Evolutionary conservation across 257 asterid species (phyloP).

Genomic region (Rhazya stricta): DNA sequence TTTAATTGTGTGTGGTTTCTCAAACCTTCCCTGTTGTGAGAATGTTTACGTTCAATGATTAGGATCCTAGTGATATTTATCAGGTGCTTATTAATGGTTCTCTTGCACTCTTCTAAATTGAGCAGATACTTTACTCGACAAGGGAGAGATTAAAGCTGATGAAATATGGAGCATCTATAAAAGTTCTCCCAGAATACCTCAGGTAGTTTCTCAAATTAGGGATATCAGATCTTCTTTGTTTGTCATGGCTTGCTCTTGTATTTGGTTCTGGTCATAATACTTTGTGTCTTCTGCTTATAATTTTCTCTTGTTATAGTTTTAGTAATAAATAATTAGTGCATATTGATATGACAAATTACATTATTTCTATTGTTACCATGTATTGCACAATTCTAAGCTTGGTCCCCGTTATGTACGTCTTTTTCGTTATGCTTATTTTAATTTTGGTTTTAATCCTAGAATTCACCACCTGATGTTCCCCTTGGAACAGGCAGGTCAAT

Average conservation of each 20-base stretch:
- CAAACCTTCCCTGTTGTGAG: background rate
- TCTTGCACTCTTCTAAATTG: conserved; percentile 25
- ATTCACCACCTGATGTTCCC: background rate
- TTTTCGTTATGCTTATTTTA: background rate
- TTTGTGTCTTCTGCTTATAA: background rate
- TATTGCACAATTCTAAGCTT: background rate
- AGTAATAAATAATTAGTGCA: background rate
- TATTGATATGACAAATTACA: background rate
- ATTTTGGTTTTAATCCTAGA: background rate
- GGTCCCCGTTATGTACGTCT: background rate
- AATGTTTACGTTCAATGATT: background rate
- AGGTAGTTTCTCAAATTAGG: conserved; percentile 37
- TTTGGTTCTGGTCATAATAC: background rate
- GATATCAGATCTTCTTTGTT: conserved; percentile 6
- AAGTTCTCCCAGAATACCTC: conserved; percentile 58
- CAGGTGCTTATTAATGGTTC: conserved; percentile 23
- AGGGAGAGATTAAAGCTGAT: conserved; percentile 83
- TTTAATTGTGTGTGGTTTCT: conserved; percentile 18
- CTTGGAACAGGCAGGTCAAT: background rate
- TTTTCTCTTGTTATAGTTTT: background rate
- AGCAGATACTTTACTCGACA: conserved; percentile 79
- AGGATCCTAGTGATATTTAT: background rate
- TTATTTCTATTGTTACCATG: background rate
- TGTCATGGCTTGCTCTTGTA: conserved; percentile 1
- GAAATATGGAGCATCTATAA: conserved; percentile 77